Evolutionary conservation across 2,329 filamentous ascomycete species (phyloP), one percentile per base, ranked within the genome.

Genomic region (Chaetomiaceae sp.): DNA sequence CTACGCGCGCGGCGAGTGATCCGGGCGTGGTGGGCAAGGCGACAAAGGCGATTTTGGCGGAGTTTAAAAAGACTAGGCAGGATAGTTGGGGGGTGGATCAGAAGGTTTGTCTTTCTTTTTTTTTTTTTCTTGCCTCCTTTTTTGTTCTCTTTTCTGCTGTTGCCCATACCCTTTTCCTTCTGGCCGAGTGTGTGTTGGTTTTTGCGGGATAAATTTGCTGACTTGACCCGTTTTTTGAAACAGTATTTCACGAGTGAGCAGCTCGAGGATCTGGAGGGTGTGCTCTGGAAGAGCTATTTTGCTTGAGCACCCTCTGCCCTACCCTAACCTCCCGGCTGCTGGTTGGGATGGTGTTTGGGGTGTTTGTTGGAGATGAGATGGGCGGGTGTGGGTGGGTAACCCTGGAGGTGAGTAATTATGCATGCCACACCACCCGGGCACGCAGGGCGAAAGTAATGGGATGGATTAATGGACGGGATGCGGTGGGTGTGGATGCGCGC

Each of bases 271-370:
- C 70, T 99, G 53, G 91, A 96, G 63, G 93, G 93, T 46, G 95
- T 99, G 42, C 74, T 99, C 46, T 99, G 93, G 93, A 99, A 99
- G 84, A 97, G 92, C 69, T 99, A 99, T 67, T 99, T 99, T 74
- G 95, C 91, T 35, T 96, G 73, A 67, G 40, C 14, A n/a, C n/a
- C n/a, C n/a, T n/a, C n/a, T n/a, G n/a, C n/a, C n/a, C n/a, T n/a
- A n/a, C n/a, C n/a, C n/a, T n/a, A n/a, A n/a, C n/a, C n/a, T n/a
- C n/a, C n/a, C n/a, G n/a, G n/a, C n/a, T n/a, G n/a, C n/a, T n/a
- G n/a, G n/a, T n/a, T n/a, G n/a, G n/a, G n/a, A n/a, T n/a, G n/a
- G n/a, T n/a, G n/a, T n/a, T n/a, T n/a, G n/a, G n/a, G n/a, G n/a
- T n/a, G n/a, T n/a, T n/a, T n/a, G n/a, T n/a, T n/a, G n/a, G n/a